phyloP scores from a whole-genome alignment of 768 basidiomycete genomes.

The Amanita jacksonii region DNA sequence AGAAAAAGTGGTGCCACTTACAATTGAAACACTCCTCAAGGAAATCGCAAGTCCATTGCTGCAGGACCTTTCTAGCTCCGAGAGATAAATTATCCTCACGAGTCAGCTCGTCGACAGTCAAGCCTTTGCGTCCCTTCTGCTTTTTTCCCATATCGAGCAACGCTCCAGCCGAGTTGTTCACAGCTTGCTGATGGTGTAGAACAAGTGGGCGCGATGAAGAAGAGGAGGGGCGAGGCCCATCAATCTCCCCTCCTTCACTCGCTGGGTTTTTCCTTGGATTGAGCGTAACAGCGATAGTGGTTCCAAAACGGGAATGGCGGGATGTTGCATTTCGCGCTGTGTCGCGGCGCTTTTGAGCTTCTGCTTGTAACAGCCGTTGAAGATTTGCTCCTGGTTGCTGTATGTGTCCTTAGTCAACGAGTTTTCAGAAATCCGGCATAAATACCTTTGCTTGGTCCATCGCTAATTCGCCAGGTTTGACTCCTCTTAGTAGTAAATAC shows the following conservation, averaged over 20 bases:
- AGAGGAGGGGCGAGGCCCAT: constrained; percentile 20
- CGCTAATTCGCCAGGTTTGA: constrained; percentile 50
- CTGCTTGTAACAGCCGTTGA: constrained; percentile 65
- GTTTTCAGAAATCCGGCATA: constrained; percentile 5
- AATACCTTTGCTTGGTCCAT: constrained; percentile 57
- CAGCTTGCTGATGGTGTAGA: constrained; percentile 78
- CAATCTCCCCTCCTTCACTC: constrained; percentile 13
- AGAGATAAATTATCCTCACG: constrained; percentile 58
- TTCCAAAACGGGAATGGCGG: constrained; percentile 94
- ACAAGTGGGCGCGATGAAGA: constrained; percentile 48
- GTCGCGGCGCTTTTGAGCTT: constrained; percentile 56
- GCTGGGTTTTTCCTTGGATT: constrained; percentile 42
- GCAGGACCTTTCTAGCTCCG: constrained; percentile 56
- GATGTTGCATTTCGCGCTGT: constrained; percentile 48
- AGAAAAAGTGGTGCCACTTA: constrained; percentile 30
- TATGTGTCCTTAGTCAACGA: not conserved
- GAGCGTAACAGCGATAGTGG: constrained; percentile 77
- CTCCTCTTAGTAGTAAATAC: constrained; percentile 80
- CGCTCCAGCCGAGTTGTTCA: constrained; percentile 54
- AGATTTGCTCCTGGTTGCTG: constrained; percentile 66
- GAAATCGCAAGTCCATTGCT: constrained; percentile 63
- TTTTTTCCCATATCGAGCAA: constrained; percentile 68
- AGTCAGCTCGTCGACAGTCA: constrained; percentile 56
- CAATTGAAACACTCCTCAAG: constrained; percentile 83
- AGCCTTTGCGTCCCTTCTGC: constrained; percentile 47